Evolutionary conservation across 2,329 filamentous ascomycete genomes (phyloP).

Genomic region (Corynespora cassiicola): DNA sequence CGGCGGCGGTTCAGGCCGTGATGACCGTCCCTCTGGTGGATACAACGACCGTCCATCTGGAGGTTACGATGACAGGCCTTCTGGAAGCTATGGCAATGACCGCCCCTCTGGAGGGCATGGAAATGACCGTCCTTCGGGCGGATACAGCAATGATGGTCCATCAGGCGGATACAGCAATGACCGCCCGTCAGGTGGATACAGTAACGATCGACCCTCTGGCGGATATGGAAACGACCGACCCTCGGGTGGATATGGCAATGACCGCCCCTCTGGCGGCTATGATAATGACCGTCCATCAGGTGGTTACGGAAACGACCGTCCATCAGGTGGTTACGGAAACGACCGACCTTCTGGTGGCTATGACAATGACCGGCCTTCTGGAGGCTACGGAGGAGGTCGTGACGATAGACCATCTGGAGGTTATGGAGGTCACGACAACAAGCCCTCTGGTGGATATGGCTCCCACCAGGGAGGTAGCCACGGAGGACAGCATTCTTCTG

Average conservation of each 20-base stretch:
- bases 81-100: constrained; percentile 4
- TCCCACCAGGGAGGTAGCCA: constrained; percentile 29
- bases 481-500: constrained; percentile 43
- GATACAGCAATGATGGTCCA: constrained; percentile 4
- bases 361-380: constrained; percentile 29
- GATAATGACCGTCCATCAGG: constrained; percentile 7
- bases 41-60: constrained; percentile 1
- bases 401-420: constrained; percentile 23
- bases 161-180: constrained; percentile 8
- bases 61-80: constrained; percentile 2
- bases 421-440: constrained; percentile 23
- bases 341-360: constrained; percentile 12
- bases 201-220: constrained; percentile 10
- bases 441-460: constrained; percentile 4
- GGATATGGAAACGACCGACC: constrained; percentile 10
- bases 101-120: background rate
- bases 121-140: background rate
- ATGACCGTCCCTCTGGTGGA: constrained; percentile 11
- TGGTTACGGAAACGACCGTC: constrained; percentile 16
- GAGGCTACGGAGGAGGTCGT: constrained; percentile 20
- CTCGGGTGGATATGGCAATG: constrained; percentile 11
- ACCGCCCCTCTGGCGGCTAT: constrained; percentile 9
- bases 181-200: background rate
- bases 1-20: constrained; percentile 1
- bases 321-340: constrained; percentile 20